phyloP scores from a whole-genome alignment of 495 filamentous ascomycete genomes.

The Lepidopterella palustris region DNA sequence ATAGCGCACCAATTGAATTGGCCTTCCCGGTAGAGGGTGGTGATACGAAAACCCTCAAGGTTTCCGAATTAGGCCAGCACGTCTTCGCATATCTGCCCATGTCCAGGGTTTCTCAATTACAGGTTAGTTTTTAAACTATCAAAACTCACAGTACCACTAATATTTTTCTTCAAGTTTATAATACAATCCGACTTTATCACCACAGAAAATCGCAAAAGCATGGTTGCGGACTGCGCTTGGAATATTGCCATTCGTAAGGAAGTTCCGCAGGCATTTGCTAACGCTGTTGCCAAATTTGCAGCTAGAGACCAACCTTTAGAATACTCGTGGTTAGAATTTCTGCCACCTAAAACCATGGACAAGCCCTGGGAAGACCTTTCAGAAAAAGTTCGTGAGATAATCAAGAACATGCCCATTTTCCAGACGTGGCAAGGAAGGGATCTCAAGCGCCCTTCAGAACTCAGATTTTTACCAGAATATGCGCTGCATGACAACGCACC shows the following conservation, averaged over 20 bases:
- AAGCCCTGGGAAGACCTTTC: conserved; percentile 3
- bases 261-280: conserved; percentile 1
- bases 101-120: neutral
- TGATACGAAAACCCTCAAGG: neutral
- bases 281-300: conserved; percentile 4
- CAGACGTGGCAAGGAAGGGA: conserved; percentile 1
- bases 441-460: neutral
- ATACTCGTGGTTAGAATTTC: conserved; percentile 12
- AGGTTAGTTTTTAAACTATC: neutral
- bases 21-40: neutral
- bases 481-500: neutral
- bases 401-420: conserved; percentile 6
- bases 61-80: neutral
- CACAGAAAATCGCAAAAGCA: conserved; percentile 6
- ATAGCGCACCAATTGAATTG: neutral
- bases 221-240: conserved; percentile 5
- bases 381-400: neutral
- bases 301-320: conserved; percentile 3
- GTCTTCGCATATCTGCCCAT: neutral
- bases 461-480: neutral
- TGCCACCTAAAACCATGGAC: conserved; percentile 1
- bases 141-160: neutral
- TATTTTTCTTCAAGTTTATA: neutral
- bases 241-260: conserved; percentile 6
- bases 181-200: conserved; percentile 18